These are phyloP conservation scores for Eutypa lata DNA, from an alignment of 2,329 filamentous ascomycete genomes.

Conservation along the genomic window DNA sequence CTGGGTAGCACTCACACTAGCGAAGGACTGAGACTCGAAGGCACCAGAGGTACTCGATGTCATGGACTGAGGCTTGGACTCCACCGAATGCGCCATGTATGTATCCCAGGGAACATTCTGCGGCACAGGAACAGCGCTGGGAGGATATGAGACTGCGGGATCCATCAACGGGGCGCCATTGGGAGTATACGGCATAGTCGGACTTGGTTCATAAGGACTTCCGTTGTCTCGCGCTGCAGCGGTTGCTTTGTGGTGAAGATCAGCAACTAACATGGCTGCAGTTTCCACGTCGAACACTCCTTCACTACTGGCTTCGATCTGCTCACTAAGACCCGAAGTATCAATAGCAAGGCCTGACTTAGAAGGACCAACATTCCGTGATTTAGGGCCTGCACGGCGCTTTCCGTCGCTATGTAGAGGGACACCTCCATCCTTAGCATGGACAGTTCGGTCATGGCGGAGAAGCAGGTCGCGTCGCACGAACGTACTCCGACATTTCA, in stretches of 20 bases:
- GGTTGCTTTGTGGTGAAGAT: slow-evolving; percentile 94
- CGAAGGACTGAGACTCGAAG: slow-evolving; percentile 66
- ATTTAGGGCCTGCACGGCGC: slow-evolving; percentile 71
- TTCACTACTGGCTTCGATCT: slow-evolving; percentile 88
- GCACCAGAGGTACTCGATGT: slow-evolving; percentile 62
- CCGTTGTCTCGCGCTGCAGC: slow-evolving; percentile 60
- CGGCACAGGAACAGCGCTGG: slow-evolving; percentile 75
- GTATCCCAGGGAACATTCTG: slow-evolving; percentile 84
- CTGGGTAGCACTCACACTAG: slow-evolving; percentile 53
- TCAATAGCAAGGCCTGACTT: slow-evolving; percentile 82
- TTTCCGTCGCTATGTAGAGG: slow-evolving; percentile 94
- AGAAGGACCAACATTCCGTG: slow-evolving; percentile 61
- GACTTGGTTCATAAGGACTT: slow-evolving; percentile 53
- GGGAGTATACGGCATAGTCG: slow-evolving; percentile 69
- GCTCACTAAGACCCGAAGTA: slow-evolving; percentile 74
- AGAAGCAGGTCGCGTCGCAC: slow-evolving; percentile 94
- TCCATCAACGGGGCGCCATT: slow-evolving; percentile 72
- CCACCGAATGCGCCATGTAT: slow-evolving; percentile 70
- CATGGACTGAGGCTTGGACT: slow-evolving; percentile 74
- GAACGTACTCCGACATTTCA: slow-evolving; percentile 97
- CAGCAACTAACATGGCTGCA: slow-evolving; percentile 96
- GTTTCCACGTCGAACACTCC: slow-evolving; percentile 94
- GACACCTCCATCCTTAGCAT: slow-evolving; percentile 94
- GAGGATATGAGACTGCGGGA: slow-evolving; percentile 70
- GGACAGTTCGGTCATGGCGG: slow-evolving; percentile 95